phyloP scores from a whole-genome alignment of 2,329 filamentous ascomycete species.

The Aspergillus persii region DNA sequence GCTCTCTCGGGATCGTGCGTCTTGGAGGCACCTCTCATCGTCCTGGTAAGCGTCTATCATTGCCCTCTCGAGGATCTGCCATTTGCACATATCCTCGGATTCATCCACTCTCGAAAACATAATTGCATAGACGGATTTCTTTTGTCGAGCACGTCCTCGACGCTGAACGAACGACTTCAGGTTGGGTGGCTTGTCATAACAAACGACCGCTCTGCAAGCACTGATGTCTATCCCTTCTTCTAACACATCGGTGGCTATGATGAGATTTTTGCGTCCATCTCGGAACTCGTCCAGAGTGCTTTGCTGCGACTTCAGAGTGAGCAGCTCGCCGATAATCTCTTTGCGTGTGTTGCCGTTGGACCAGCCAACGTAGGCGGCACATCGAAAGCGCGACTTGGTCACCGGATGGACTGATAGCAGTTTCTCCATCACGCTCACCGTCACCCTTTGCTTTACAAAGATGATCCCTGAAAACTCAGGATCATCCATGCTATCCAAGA shows the following conservation, averaged over 20 bases:
- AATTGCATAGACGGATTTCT: conserved; percentile 54
- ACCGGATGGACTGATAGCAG: conserved; percentile 55
- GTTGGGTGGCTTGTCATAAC: conserved; percentile 61
- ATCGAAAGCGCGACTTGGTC: conserved; percentile 46
- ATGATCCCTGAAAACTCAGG: conserved; percentile 59
- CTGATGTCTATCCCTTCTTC: conserved; percentile 63
- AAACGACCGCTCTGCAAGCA: conserved; percentile 64
- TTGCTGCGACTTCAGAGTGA: conserved; percentile 48
- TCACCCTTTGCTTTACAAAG: conserved; percentile 64
- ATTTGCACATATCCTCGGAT: conserved; percentile 46
- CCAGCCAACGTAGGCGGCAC: conserved; percentile 46
- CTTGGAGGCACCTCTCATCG: conserved; percentile 54
- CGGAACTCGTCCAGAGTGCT: conserved; percentile 55
- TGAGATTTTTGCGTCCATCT: conserved; percentile 53
- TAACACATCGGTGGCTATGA: conserved; percentile 57
- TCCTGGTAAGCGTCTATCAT: conserved; percentile 71
- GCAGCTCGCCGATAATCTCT: conserved; percentile 50
- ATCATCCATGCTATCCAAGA: conserved; percentile 45
- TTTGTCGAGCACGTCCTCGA: conserved; percentile 60
- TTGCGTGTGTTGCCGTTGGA: conserved; percentile 44
- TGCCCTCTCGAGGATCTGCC: conserved; percentile 66
- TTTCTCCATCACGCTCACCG: conserved; percentile 59
- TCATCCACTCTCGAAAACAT: conserved; percentile 44
- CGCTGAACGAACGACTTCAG: conserved; percentile 65
- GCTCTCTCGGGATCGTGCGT: conserved; percentile 52